Evolutionary conservation across 1,284 basidiomycete species (phyloP), one percentile per base, ranked within the genome.

Genomic region (Boletus semigastroideus): DNA sequence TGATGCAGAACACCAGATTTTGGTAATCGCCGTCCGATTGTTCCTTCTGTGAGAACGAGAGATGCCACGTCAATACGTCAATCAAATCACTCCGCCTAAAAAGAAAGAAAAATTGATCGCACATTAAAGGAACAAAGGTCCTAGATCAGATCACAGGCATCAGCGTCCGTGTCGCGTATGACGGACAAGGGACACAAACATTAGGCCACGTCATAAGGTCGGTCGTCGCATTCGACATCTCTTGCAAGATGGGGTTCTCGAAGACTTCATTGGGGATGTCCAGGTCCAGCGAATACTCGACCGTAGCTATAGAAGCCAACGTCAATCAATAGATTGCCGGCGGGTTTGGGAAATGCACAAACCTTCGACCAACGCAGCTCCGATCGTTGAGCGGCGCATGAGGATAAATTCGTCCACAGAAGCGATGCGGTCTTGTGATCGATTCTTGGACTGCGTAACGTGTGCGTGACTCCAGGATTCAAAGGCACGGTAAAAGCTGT

Each of bases 171-270:
- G 25, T 46, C 39, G 14, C 40, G 48, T 47, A 14, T n/a, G 37
- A 43, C 36, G 49, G 44, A 46, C 20, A 48, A 45, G 10, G 30
- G 12, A 25, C 3, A 64, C 75, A 16, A 46, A 78, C 76, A 51
- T 78, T 78, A n/a, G 77, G 75, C 75, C 78, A 78, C 1, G 76
- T 76, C 69, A 78, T 75, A 22, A 79, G 70, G 55, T 79, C 76
- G 17, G 62, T 72, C 1, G 74, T 74, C 16, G 74, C 77, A 17
- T 76, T 68, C 27, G 75, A 76, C 71, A 79, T 74, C 16, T 63
- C 70, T 46, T 61, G 58, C 3, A 78, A 60, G 27, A 72, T 63
- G 0, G 76, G 73, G 53, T 72, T 64, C 33, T 73, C 65, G 58
- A 76, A 76, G 5, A 78, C 72, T 37, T 70, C 60, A 31, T 75